Percentiles rank a stretch among this genome's conserved stretches.
Conservation (phyloP, 768 basidiomycete genomes). For the Pleurotus ostreatus region DNA sequence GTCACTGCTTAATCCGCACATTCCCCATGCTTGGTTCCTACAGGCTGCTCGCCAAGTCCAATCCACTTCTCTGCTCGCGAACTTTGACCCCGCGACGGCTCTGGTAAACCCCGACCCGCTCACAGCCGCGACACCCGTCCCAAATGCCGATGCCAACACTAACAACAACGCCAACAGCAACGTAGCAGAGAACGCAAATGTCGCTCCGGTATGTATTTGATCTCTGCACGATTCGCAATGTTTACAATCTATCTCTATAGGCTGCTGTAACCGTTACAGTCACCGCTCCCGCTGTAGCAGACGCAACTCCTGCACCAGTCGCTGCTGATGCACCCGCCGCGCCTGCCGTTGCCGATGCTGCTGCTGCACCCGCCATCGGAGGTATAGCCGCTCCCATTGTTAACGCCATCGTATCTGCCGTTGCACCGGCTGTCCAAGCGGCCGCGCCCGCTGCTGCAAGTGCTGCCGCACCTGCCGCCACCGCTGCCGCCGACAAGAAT, state of each 20-base stretch:
- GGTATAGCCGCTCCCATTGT: not conserved
- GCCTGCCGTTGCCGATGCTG: not conserved
- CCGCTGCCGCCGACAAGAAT: not conserved
- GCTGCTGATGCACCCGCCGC: not conserved
- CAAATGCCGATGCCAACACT: not conserved
- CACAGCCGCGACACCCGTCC: conserved; percentile 1
- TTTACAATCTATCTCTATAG: not conserved
- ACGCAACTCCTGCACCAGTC: not conserved
- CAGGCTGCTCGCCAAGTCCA: not conserved
- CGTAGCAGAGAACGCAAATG: not conserved
- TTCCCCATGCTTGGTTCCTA: not conserved
- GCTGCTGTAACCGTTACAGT: not conserved
- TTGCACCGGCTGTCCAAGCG: not conserved
- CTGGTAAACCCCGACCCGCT: conserved; percentile 2
- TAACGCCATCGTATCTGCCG: not conserved
- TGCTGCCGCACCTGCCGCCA: not conserved
- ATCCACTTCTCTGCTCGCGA: not conserved
- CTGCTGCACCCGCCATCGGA: not conserved
- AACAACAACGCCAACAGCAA: not conserved
- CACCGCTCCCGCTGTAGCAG: not conserved
- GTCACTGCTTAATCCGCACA: not conserved
- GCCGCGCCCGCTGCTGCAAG: not conserved
- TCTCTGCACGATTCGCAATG: too few species aligned
- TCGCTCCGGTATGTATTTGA: not conserved
- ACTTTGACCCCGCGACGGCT: conserved; percentile 2